Conservation (phyloP, 1,284 basidiomycete genomes). For the Cutaneotrichosporon cavernicola region DNA sequence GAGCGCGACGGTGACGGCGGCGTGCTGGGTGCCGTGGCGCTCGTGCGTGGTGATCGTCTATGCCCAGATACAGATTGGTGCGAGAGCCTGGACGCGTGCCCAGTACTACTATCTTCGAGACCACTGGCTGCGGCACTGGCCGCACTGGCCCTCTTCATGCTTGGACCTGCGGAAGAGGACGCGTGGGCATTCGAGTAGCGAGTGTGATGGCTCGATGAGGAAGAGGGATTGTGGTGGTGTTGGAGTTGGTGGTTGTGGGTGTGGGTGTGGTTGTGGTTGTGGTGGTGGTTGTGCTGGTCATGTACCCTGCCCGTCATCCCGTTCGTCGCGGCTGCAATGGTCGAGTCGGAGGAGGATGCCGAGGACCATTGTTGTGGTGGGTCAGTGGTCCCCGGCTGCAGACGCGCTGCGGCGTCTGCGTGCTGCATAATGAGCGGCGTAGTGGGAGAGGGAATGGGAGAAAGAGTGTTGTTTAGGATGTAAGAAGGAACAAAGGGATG, state of each 20-base stretch:
- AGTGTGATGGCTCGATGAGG: not conserved
- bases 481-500: not conserved
- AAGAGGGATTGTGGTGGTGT: not conserved
- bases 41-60: not conserved
- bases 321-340: not conserved
- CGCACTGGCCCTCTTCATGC: slow-evolving; percentile 4
- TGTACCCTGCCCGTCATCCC: not conserved
- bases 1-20: slow-evolving; percentile 15
- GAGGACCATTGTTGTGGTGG: slow-evolving; percentile 1
- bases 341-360: not conserved
- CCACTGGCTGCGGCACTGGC: not conserved
- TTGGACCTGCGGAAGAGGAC: slow-evolving; percentile 1
- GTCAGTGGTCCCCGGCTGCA: slow-evolving; percentile 1
- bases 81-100: slow-evolving; percentile 2
- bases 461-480: not conserved
- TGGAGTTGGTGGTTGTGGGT: slow-evolving; percentile 1
- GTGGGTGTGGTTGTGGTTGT: not conserved
- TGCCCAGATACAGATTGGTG: slow-evolving; percentile 1
- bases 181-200: slow-evolving; percentile 2
- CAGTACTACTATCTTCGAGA: not conserved
- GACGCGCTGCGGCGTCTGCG: slow-evolving; percentile 7
- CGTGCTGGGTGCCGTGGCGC: slow-evolving; percentile 4
- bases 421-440: slow-evolving; percentile 1
- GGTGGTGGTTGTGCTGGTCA: not conserved
- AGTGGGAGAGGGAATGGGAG: not conserved